phyloP scores from a whole-genome alignment of 345 rosid species.

The Nasturtium officinale region DNA sequence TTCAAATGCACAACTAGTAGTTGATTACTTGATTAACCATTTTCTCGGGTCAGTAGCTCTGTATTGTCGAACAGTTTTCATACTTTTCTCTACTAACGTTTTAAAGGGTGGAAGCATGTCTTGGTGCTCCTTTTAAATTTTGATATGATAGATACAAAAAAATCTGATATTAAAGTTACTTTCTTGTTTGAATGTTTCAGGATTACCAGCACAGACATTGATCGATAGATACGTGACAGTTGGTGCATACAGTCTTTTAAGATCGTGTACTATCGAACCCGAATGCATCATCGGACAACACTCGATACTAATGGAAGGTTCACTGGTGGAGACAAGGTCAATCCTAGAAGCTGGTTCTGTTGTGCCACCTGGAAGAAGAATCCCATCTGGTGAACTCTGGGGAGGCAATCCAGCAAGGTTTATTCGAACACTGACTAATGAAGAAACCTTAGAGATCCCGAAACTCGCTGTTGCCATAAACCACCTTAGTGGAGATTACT shows the following conservation, averaged over 20 bases:
- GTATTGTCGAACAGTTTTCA: background rate
- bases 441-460: constrained; percentile 90
- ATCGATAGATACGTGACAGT: constrained; percentile 89
- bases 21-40: background rate
- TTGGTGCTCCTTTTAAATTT: background rate
- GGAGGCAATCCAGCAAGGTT: constrained; percentile 98
- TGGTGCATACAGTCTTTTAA: constrained; percentile 83
- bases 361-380: constrained; percentile 94
- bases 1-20: background rate
- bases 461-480: constrained; percentile 95
- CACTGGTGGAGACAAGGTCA: constrained; percentile 84
- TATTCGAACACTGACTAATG: constrained; percentile 80
- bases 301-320: constrained; percentile 98
- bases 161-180: background rate
- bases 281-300: constrained; percentile 98
- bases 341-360: constrained; percentile 97
- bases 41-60: background rate
- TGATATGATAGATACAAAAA: background rate
- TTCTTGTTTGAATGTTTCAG: constrained; percentile 46
- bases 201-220: constrained; percentile 88
- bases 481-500: constrained; percentile 75
- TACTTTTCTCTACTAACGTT: background rate
- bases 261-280: constrained; percentile 96
- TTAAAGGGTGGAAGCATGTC: constrained; percentile 2
- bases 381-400: constrained; percentile 96